Conservation (phyloP, 2,329 filamentous ascomycete species). For the Zasmidium citrigriseum region DNA sequence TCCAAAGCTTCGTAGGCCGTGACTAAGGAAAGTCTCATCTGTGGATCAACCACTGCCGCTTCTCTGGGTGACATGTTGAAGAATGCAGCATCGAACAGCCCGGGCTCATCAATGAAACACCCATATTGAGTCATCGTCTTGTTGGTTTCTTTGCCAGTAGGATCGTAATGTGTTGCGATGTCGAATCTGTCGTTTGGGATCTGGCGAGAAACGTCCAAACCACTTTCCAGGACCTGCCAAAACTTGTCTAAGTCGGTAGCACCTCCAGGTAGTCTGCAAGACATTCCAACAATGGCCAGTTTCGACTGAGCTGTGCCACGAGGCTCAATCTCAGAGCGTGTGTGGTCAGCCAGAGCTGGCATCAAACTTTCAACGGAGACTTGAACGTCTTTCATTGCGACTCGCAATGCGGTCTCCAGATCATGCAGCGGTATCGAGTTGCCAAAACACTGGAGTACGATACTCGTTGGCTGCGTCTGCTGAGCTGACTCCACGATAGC, state of each 20-base stretch:
- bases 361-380: no score
- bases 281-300: no score
- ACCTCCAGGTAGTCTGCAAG: neutral
- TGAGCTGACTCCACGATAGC: no score
- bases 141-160: slow-evolving; percentile 14
- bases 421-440: no score
- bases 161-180: slow-evolving; percentile 15
- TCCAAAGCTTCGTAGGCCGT: slow-evolving; percentile 22
- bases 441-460: no score
- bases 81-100: slow-evolving; percentile 41
- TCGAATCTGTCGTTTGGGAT: slow-evolving; percentile 18
- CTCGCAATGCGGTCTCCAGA: no score
- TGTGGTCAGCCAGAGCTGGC: no score
- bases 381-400: no score
- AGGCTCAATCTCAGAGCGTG: no score
- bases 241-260: slow-evolving; percentile 11
- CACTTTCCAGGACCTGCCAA: slow-evolving; percentile 14
- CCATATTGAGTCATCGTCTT: slow-evolving; percentile 35
- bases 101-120: slow-evolving; percentile 41
- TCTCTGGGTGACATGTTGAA: slow-evolving; percentile 42
- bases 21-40: slow-evolving; percentile 13
- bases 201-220: slow-evolving; percentile 9
- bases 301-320: no score
- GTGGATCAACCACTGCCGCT: slow-evolving; percentile 13
- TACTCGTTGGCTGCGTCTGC: no score